Conservation (phyloP, 163 green algal genomes). For the Chlamydomonas reinhardtii region DNA sequence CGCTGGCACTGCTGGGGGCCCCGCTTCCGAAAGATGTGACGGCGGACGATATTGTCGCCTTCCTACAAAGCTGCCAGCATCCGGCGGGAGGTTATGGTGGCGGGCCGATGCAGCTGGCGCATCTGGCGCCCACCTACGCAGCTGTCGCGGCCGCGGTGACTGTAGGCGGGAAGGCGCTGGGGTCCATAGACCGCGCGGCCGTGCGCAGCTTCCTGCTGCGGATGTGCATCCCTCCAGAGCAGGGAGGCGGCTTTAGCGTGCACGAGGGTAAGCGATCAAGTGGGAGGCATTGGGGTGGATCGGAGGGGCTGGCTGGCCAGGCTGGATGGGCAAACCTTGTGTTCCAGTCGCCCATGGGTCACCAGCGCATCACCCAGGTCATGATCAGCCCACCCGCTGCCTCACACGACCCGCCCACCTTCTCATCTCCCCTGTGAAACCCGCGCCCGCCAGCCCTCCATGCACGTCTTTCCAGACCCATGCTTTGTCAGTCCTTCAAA, state of each 20-base stretch:
- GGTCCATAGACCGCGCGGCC: slow-evolving; percentile 71
- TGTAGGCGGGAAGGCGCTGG: slow-evolving; percentile 77
- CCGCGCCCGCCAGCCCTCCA: too few species aligned
- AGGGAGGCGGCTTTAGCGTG: slow-evolving; percentile 85
- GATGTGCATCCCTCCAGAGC: slow-evolving; percentile 78
- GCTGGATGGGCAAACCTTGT: too few species aligned
- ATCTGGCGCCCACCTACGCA: slow-evolving; percentile 95
- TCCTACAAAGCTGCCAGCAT: slow-evolving; percentile 81
- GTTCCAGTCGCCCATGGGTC: too few species aligned
- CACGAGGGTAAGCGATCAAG: slow-evolving; percentile 75
- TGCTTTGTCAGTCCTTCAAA: too few species aligned
- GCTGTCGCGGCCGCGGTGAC: slow-evolving; percentile 84
- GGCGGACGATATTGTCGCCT: slow-evolving; percentile 57
- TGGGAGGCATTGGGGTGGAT: too few species aligned
- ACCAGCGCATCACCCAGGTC: too few species aligned
- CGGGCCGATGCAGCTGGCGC: slow-evolving; percentile 90
- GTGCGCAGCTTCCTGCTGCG: slow-evolving; percentile 81
- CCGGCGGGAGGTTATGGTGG: slow-evolving; percentile 91
- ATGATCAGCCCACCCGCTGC: too few species aligned
- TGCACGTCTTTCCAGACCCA: too few species aligned
- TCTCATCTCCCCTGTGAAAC: too few species aligned
- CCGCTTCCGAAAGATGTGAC: slow-evolving; percentile 59
- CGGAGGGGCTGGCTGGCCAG: too few species aligned
- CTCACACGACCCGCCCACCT: too few species aligned
- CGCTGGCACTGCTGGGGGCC: slow-evolving; percentile 83